Conservation (phyloP, 176 grass and related monocot genomes). For the Avena eriantha region DNA sequence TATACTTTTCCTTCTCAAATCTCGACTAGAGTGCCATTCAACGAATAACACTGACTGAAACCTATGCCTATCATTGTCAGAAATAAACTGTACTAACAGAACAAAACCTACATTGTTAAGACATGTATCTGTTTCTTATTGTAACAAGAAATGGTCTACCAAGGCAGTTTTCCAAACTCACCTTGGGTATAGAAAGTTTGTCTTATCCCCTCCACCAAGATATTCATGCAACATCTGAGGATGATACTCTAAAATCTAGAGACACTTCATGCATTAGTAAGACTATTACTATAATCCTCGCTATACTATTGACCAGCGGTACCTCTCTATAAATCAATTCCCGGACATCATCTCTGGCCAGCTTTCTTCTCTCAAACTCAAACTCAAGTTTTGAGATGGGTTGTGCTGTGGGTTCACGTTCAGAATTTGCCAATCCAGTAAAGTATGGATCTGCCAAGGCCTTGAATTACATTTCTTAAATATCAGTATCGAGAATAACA, state of each 20-base stretch:
- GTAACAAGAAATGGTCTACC: background rate
- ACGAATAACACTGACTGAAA: background rate
- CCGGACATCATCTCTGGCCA: constrained; percentile 86
- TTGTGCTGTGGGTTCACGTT: constrained; percentile 65
- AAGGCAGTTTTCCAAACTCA: constrained; percentile 30
- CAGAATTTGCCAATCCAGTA: constrained; percentile 67
- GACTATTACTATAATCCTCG: background rate
- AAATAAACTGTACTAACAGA: background rate
- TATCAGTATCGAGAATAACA: constrained; percentile 38
- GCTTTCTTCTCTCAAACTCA: constrained; percentile 93
- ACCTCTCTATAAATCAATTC: constrained; percentile 95
- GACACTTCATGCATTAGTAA: constrained; percentile 34
- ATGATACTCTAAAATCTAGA: constrained; percentile 94
- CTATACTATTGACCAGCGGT: background rate
- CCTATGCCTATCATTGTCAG: background rate
- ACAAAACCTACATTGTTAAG: constrained; percentile 12
- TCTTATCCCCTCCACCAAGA: constrained; percentile 67
- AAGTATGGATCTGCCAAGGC: constrained; percentile 85
- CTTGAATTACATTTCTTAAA: constrained; percentile 58
- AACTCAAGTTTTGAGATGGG: constrained; percentile 89
- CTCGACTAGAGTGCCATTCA: background rate
- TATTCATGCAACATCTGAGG: constrained; percentile 89
- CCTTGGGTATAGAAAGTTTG: constrained; percentile 92
- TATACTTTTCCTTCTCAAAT: background rate
- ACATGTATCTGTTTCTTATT: background rate